Base-by-base conservation (phyloP, 768 basidiomycete species). In the Boletus barrowsii region DNA sequence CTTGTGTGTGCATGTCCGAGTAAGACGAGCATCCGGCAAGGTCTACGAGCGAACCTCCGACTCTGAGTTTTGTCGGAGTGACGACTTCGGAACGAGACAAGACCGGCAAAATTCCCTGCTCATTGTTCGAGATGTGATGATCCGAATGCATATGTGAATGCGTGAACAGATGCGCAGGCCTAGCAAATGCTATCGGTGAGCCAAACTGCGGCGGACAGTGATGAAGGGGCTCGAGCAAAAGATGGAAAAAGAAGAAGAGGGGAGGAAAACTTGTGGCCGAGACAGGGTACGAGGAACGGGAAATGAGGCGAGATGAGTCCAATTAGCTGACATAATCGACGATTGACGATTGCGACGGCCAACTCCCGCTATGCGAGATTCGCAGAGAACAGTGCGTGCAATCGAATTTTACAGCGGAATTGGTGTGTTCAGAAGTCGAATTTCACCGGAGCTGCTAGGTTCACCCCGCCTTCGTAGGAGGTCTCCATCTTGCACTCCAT, bases 401-500 rank as follows among this genome's bases (percentile, higher is more conserved):
- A 49, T 69, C 53, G 89, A 93, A 69, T 92, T 92, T 63, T 92
- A 88, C 71, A 82, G 83, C 49, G 90, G 90, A 33, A 91, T 92
- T 61, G 90, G 90, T 86, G 10, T 17, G 55, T 36, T 15, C 17
- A 5, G 52, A 47, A 47, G n/a, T 49, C 54, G n/a, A 45, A 40
- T 26, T 20, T 48, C 48, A 43, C 45, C 22, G 22, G 22, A 22
- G 22, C 15, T 8, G 20, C 35, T 42, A 18, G 6, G 3, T 53
- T 52, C 40, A 60, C 47, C 45, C n/a, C 50, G 42, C 10, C 41
- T 39, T 46, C 49, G 15, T 46, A 90, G 90, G 88, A 24, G 90
- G 90, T 8, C 74, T 92, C 6, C 86, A 88, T 72, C 73, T 81
- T 24, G 89, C 88, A 7, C 75, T 92, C 17, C 62, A 71, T 42